Conservation (phyloP, 2,329 filamentous ascomycete genomes). For the Fusarium sp. region DNA sequence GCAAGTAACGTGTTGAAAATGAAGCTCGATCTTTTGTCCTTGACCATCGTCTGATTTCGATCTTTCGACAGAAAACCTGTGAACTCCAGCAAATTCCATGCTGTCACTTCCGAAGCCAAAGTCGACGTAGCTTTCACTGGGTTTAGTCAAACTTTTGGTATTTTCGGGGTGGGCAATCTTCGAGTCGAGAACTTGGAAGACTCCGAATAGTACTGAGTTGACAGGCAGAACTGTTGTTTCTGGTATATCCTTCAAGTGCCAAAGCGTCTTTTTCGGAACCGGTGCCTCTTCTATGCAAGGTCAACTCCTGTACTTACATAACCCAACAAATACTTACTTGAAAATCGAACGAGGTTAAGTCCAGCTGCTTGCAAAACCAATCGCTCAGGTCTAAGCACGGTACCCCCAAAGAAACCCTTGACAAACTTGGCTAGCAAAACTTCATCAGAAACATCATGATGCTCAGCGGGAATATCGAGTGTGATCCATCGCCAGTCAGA, state of each 20-base stretch:
- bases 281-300: conserved; percentile 13
- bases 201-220: conserved; percentile 42
- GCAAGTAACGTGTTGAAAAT: too few species aligned
- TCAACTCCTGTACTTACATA: neutral
- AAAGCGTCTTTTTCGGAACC: conserved; percentile 17
- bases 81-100: conserved; percentile 44
- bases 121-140: conserved; percentile 45
- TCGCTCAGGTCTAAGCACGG: conserved; percentile 46
- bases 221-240: conserved; percentile 29
- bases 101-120: conserved; percentile 46
- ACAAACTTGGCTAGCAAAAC: conserved; percentile 45
- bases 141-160: neutral
- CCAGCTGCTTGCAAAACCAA: conserved; percentile 23
- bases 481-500: conserved; percentile 44
- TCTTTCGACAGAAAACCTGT: conserved; percentile 46
- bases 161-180: neutral
- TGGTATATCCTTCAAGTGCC: conserved; percentile 35
- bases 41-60: neutral
- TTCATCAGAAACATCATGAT: conserved; percentile 40
- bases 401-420: conserved; percentile 48
- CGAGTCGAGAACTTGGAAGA: conserved; percentile 44
- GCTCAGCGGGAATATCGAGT: conserved; percentile 33
- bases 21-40: too few species aligned
- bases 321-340: conserved; percentile 6
- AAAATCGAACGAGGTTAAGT: conserved; percentile 28